Evolutionary conservation across 2,329 filamentous ascomycete species (phyloP), one percentile per base, ranked within the genome.

Genomic region (Cercospora sp.): DNA sequence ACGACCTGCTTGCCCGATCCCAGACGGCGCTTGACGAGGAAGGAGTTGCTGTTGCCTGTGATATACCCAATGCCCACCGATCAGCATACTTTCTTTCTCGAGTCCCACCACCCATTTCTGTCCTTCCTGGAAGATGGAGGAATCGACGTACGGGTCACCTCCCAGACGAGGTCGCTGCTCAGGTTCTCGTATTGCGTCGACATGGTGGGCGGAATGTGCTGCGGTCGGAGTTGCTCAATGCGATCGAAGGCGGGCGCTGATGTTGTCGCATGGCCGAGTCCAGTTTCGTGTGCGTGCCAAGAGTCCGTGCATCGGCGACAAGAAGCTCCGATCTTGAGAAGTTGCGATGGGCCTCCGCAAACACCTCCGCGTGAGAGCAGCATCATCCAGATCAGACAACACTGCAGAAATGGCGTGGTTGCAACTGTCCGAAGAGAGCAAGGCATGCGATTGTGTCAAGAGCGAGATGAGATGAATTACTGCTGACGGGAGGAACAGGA

Each of bases 351-450:
- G 16, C 21, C 26, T n/a, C 59, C 34, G 40, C 37, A 34, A 62
- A 21, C 60, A 62, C 60, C 24, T 62, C 60, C 60, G 60, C 3
- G 21, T 21, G 30, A 51, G 24, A 51, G 26, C 34, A 26, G 9
- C 21, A 30, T 62, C 60, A 28, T 3, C 30, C 60, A 51, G 30
- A 24, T 63, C 45, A 24, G 2, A 37, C 45, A 63, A n/a, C 18
- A 53, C 61, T 28, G 73, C 18, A 51, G 45, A 51, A 60, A 76
- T 78, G 73, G 73, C 77, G 60, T 72, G 73, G 72, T 63, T 88
- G 77, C 85, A 86, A 74, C 90, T 98, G 74, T 98, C 95, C 62
- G 95, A 99, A 83, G 95, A 99, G 85, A 93, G 94, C 79, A 98
- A 98, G 91, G 94, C 97, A 79, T 73, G 80, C 59, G 40, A 63